phyloP scores from a whole-genome alignment of 2,329 filamentous ascomycete genomes.

The Paraconiothyrium brasiliense region DNA sequence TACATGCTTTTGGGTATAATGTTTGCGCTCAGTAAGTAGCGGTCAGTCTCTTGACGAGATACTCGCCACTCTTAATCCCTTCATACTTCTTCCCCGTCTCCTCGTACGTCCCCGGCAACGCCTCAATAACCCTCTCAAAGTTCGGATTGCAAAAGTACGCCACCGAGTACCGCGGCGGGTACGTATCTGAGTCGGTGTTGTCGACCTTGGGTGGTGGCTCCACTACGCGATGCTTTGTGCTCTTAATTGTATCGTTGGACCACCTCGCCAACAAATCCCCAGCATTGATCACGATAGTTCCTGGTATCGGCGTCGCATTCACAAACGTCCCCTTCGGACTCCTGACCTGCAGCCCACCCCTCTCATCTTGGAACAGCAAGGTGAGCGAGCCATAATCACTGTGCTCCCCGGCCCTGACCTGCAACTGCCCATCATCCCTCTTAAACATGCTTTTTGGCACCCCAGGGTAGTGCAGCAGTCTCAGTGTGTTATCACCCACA shows the following conservation, averaged over 20 bases:
- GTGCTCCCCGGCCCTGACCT: constrained; percentile 81
- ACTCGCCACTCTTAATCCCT: constrained; percentile 80
- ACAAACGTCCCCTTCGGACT: constrained; percentile 81
- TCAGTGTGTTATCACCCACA: constrained; percentile 61
- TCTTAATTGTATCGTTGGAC: constrained; percentile 92
- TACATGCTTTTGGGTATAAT: constrained; percentile 12
- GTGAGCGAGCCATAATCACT: constrained; percentile 67
- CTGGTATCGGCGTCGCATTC: constrained; percentile 81
- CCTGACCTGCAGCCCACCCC: constrained; percentile 68
- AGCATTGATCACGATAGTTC: constrained; percentile 87
- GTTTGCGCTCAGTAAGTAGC: constrained; percentile 66
- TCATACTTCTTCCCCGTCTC: constrained; percentile 79
- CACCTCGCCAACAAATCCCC: constrained; percentile 86
- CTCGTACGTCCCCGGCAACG: constrained; percentile 79
- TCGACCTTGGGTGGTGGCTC: constrained; percentile 71
- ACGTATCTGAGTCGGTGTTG: constrained; percentile 61
- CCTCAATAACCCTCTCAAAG: constrained; percentile 77
- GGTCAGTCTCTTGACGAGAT: constrained; percentile 78
- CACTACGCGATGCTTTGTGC: constrained; percentile 88
- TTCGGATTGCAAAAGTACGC: constrained; percentile 95
- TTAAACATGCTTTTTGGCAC: constrained; percentile 73
- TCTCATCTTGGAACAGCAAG: constrained; percentile 60
- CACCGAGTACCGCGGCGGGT: constrained; percentile 83
- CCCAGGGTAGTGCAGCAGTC: constrained; percentile 79
- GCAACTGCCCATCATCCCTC: constrained; percentile 72